Base-by-base conservation (phyloP, 768 basidiomycete species). In the Chiua virens region DNA sequence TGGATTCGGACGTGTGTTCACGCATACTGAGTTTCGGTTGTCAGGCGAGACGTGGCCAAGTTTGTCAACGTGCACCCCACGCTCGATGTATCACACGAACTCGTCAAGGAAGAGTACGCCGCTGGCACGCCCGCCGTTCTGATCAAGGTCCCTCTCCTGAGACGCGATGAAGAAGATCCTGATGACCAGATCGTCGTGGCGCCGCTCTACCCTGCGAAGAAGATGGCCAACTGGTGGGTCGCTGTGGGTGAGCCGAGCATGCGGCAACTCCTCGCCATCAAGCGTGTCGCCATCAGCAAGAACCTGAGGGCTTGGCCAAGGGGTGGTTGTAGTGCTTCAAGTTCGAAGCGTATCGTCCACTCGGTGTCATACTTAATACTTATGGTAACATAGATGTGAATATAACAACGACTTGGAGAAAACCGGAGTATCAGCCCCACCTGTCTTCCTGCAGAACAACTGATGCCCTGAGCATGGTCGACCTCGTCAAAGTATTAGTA, bases 21-120 rank as follows among this genome's bases (percentile, higher is more conserved):
- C 2, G 30, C 10, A 17, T 50, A 21, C 41, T 42, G n/a, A 52
- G 30, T 17, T 27, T 34, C 44, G 28, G 34, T 57, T 11, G 48
- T 11, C 60, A 95, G 92, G 92, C 87, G 83, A 55, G 94, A 92
- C 60, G 94, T 98, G 23, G 97, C 97, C 3, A 86, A 81, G 38
- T 96, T 97, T 57, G 94, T 97, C 61, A 98, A 99, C 71, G 88
- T 93, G 1, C 98, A 97, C 65, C 96, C 96, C 0, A 95, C 92
- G n/a, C 77, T 98, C 35, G 97, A 99, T 53, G 92, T 98, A 37
- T 76, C 81, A 13, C 85, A 89, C 60, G 85, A 93, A 52, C 78
- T 99, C n/a, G 87, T 82, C 55, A 85, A 89, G 66, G 90, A 87
- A 48, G 87, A 91, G 10, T 89, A 94, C 66, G 89, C 87, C 0